Evolutionary conservation across 495 filamentous ascomycete species (phyloP).

Genomic region (Aspergillus homomorphus): DNA sequence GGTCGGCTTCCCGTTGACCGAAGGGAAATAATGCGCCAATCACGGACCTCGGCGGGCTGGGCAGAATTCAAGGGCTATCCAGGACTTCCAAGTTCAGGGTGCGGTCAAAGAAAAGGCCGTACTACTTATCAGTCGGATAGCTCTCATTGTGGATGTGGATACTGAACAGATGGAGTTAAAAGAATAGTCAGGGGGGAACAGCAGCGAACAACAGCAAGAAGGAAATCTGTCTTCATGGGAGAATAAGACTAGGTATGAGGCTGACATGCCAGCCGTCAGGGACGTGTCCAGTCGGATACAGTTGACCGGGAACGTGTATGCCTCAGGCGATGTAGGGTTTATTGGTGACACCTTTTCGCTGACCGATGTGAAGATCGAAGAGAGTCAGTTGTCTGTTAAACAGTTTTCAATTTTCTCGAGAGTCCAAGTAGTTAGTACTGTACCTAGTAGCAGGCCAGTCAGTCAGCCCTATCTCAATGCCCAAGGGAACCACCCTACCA

Average conservation of each 20-base stretch:
- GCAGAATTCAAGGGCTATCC: background rate
- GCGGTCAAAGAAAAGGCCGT: background rate
- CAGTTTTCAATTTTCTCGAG: no score
- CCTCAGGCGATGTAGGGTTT: no score
- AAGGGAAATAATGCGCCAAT: conserved; percentile 5
- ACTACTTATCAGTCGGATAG: background rate
- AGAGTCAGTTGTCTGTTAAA: no score
- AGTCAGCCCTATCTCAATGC: background rate
- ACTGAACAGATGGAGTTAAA: no score
- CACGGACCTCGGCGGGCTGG: background rate
- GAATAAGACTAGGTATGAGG: background rate
- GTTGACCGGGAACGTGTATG: background rate
- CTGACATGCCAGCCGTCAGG: no score
- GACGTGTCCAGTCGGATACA: no score
- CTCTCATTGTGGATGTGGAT: background rate
- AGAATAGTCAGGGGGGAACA: no score
- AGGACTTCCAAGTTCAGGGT: background rate
- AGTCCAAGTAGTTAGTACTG: no score
- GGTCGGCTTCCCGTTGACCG: conserved; percentile 5
- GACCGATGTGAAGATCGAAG: no score
- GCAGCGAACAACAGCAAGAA: no score
- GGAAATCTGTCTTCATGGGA: no score
- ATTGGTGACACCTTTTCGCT: no score
- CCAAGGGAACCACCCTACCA: background rate
- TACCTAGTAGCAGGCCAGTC: background rate